A percentile compares a stretch with the other conserved stretches of the same genome.
Evolutionary conservation across 129 eudicot genomes (phyloP).

Genomic region (Flaveria robusta): DNA sequence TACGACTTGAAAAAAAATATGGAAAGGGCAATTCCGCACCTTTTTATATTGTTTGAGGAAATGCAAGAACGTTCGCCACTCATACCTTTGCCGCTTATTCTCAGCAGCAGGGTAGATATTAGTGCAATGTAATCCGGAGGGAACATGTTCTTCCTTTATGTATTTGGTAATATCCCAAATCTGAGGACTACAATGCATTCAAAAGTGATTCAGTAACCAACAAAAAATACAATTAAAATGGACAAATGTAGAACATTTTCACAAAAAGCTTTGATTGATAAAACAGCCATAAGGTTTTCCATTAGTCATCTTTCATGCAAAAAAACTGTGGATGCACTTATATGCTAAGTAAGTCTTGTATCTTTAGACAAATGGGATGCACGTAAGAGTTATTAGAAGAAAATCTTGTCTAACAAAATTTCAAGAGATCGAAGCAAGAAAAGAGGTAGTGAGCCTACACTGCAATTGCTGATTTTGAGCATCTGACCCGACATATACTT

Average conservation of each 20-base stretch:
- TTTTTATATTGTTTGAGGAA: slow-evolving; percentile 37
- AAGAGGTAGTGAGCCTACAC: slow-evolving; percentile 37
- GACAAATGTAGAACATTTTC: background rate
- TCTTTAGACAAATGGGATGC: background rate
- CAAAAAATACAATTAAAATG: slow-evolving; percentile 11
- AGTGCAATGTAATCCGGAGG: slow-evolving; percentile 31
- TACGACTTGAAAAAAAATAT: background rate
- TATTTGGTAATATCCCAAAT: slow-evolving; percentile 41
- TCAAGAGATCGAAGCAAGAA: background rate
- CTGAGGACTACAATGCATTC: slow-evolving; percentile 34
- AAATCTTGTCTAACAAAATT: slow-evolving; percentile 4
- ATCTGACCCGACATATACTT: slow-evolving; percentile 44
- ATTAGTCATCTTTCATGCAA: background rate
- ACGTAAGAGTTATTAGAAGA: background rate
- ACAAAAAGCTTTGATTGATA: background rate
- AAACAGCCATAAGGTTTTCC: background rate
- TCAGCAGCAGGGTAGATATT: slow-evolving; percentile 38
- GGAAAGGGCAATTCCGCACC: slow-evolving; percentile 37
- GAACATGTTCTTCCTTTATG: slow-evolving; percentile 26
- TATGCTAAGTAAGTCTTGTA: background rate
- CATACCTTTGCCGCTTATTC: slow-evolving; percentile 42
- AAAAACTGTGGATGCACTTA: background rate
- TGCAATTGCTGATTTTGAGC: slow-evolving; percentile 36
- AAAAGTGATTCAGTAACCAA: background rate
- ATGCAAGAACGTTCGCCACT: slow-evolving; percentile 49